These are phyloP conservation scores for Quercus gilva DNA, from an alignment of 306 rosid genomes.

Conservation along the genomic window DNA sequence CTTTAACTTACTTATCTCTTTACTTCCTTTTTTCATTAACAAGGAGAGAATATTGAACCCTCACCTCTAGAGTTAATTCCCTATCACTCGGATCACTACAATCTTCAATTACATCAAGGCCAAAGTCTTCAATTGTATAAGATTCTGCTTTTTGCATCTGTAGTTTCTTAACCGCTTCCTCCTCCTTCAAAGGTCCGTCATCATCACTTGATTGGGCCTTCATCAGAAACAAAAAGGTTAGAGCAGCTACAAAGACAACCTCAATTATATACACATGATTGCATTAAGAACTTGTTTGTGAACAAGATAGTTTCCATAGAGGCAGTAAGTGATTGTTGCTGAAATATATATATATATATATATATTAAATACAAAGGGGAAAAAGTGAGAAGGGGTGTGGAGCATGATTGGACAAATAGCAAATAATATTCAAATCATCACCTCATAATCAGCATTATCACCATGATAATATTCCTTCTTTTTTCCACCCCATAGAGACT, in stretches of 20 bases:
- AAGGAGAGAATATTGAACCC: constrained; percentile 8
- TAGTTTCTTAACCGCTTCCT: constrained; percentile 49
- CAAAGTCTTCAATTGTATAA: too few species aligned
- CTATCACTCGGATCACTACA: too few species aligned
- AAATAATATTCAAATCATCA: constrained; percentile 8
- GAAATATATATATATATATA: background rate
- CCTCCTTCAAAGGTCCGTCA: constrained; percentile 75
- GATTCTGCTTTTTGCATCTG: constrained; percentile 26
- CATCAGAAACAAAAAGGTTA: too few species aligned
- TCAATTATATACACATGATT: too few species aligned
- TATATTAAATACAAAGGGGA: background rate
- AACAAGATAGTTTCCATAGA: constrained; percentile 41
- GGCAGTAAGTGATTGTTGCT: constrained; percentile 5
- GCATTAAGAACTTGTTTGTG: too few species aligned
- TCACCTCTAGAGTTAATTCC: too few species aligned
- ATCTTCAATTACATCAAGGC: too few species aligned
- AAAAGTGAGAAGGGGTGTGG: too few species aligned
- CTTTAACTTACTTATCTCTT: background rate
- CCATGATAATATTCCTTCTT: constrained; percentile 49
- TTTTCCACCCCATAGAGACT: constrained; percentile 40
- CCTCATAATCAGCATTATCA: constrained; percentile 84
- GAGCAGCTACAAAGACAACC: too few species aligned
- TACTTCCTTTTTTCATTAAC: background rate
- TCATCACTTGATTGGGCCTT: constrained; percentile 48
- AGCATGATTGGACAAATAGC: too few species aligned